Base-by-base conservation (phyloP, 768 basidiomycete genomes). In the Pholiota microspora region DNA sequence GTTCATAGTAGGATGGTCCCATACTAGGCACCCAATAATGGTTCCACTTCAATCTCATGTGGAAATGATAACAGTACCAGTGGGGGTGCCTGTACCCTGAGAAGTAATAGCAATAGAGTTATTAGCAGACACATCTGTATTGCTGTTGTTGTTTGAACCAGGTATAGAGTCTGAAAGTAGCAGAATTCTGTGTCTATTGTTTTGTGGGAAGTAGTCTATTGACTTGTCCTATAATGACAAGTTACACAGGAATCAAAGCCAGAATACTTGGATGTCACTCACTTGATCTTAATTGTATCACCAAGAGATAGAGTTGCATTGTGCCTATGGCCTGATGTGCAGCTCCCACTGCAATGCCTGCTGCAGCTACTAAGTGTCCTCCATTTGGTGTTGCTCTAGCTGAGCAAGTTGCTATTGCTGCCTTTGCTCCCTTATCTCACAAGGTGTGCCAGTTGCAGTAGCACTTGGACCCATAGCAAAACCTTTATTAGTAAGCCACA, bases 401-500 rank as follows among this genome's bases (percentile, higher is more conserved):
- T 77, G 74, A 4, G 83, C 84, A 56, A 79, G 74, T 46, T 85
- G 71, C 58, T 88, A 70, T 7, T 82, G 85, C 29, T 82, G 74
- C 8, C 90, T 72, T 63, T 89, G 87, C 65, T 92, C 89, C 56
- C 85, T 76, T 23, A 85, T 82, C 71, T 93, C 91, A 49, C 89
- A 72, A 12, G 86, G 86, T 56, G 85, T 68, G 1, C 89, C 89
- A 2, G 84, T 88, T 0, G 88, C 89, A 51, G 88, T 85, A 0
- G 86, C 77, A 61, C 86, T 88, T 3, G 93, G 89, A 15, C 87
- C 88, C 21, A 94, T 85, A 0, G 90, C 86, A 65, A 97, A 90
- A 0, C 93, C 94, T 65, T 89, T 89, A 60, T 86, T 85, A 4
- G 88, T 87, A 24, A 97, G 70, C 93, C 94, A 98, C 13, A 92